These are phyloP conservation scores for Linnemannia exigua DNA, from an alignment of 192 early-diverging fungal genomes.

Conservation along the genomic window DNA sequence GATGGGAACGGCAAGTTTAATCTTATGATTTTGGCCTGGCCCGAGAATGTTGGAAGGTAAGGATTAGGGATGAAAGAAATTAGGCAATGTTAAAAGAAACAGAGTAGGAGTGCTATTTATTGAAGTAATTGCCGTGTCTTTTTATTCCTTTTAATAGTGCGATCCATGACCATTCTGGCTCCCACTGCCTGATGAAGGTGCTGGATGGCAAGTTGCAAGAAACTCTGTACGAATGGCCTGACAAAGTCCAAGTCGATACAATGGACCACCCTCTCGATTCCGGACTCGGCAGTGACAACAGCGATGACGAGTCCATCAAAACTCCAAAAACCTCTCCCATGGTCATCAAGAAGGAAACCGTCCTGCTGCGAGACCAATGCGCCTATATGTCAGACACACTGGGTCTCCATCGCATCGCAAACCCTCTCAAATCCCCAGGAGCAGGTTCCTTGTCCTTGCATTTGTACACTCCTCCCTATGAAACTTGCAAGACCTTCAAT, in stretches of 20 bases:
- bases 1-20: constrained; percentile 95
- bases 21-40: constrained; percentile 92
- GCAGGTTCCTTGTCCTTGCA: constrained; percentile 86
- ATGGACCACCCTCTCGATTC: constrained; percentile 24
- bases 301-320: constrained; percentile 21
- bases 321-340: constrained; percentile 32
- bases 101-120: not conserved
- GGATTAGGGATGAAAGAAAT: not conserved
- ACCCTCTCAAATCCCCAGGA: constrained; percentile 65
- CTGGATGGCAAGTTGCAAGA: constrained; percentile 86
- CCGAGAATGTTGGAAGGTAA: constrained; percentile 72
- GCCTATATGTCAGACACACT: constrained; percentile 94
- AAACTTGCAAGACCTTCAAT: constrained; percentile 88
- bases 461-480: constrained; percentile 90
- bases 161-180: constrained; percentile 91
- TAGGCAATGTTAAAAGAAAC: not conserved
- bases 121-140: not conserved
- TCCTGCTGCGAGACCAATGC: constrained; percentile 72
- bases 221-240: constrained; percentile 84
- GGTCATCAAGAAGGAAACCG: constrained; percentile 60
- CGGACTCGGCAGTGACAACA: constrained; percentile 36
- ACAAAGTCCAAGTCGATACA: constrained; percentile 43
- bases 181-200: constrained; percentile 95
- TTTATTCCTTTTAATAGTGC: constrained; percentile 64
- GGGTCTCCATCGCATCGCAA: constrained; percentile 87